Percentiles rank a stretch among this genome's conserved stretches.
These are phyloP conservation scores for Malassezia globosa DNA, from an alignment of 1,284 basidiomycete species.

Conservation along the genomic window DNA sequence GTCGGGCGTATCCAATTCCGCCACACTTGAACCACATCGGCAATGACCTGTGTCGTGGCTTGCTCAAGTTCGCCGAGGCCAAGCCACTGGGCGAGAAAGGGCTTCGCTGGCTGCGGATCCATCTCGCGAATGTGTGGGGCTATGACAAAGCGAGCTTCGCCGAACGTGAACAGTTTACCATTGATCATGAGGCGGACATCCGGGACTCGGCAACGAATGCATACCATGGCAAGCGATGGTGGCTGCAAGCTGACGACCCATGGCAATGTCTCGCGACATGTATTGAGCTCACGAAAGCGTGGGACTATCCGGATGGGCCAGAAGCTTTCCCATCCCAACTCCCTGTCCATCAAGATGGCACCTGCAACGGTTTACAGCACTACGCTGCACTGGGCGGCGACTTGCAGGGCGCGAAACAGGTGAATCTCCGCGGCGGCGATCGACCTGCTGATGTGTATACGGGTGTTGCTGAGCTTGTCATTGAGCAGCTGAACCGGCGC, in stretches of 20 bases:
- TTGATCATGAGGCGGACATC: conserved; percentile 64
- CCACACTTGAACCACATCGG: conserved; percentile 93
- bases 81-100: conserved; percentile 72
- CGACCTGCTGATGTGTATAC: conserved; percentile 91
- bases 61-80: conserved; percentile 71
- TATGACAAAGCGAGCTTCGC: conserved; percentile 90
- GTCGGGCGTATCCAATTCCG: conserved; percentile 90
- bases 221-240: conserved; percentile 54
- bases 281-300: conserved; percentile 68
- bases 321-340: conserved; percentile 61
- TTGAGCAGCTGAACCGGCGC: conserved; percentile 52
- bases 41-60: conserved; percentile 80
- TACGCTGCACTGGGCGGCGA: conserved; percentile 97
- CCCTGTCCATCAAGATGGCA: conserved; percentile 95
- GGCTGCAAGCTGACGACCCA: conserved; percentile 71
- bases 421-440: conserved; percentile 78
- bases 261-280: conserved; percentile 94
- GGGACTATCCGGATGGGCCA: conserved; percentile 58
- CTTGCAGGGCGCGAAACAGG: conserved; percentile 72
- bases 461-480: conserved; percentile 61
- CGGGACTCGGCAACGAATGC: conserved; percentile 68
- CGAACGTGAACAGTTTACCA: conserved; percentile 71
- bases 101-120: conserved; percentile 77
- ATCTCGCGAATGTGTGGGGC: conserved; percentile 82
- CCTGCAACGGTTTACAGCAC: conserved; percentile 96